Evolutionary conservation across 1,139 yeast species (phyloP), one percentile per base, ranked within the genome.

Genomic region (Lodderomyces metapsilosis): DNA sequence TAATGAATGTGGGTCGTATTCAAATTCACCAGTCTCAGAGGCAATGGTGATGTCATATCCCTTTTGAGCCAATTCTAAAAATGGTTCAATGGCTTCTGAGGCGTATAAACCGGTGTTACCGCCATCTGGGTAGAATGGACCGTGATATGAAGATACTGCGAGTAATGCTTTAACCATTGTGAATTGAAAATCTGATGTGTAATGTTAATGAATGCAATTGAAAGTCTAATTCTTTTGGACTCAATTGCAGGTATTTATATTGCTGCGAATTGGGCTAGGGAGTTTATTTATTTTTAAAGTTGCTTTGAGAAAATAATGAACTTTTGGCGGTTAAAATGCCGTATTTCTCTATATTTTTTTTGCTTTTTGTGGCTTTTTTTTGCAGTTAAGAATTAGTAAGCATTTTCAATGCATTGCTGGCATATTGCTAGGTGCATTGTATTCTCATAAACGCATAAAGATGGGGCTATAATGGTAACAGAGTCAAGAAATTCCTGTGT

Each of bases 1-100:
- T 20, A 68, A 50, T 3, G 85, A 79, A 55, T 78, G 80, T 40
- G 70, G 78, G 52, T 81, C 86, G 50, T 69, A 61, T 12, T 80
- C 82, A 45, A 56, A 76, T 5, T 62, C 56, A 23, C 87, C 87
- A 22, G 71, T 71, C 57, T 80, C 86, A 4, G 84, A 76, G 15
- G 72, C 81, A 47, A 81, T 64, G 40, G 70, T 74, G 18, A 81
- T 78, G 28, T 77, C 78, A 49, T 56, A 72, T 2, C 82, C 83
- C 36, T 70, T 62, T 41, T 66, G 58, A 32, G 50, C 57, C 57
- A 77, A 77, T 4, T 57, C 72, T 43, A 72, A 57, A 54, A 60
- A 79, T 36, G 86, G 85, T 54, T 81, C 84, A 37, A 71, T 57
- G 10, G 78, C 84, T 57, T 82, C 87, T 10, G 70, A 57, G 50